Evolutionary conservation across 805 yeast genomes (phyloP), one percentile per base, ranked within the genome.

Genomic region (Starmerella vaccinii): DNA sequence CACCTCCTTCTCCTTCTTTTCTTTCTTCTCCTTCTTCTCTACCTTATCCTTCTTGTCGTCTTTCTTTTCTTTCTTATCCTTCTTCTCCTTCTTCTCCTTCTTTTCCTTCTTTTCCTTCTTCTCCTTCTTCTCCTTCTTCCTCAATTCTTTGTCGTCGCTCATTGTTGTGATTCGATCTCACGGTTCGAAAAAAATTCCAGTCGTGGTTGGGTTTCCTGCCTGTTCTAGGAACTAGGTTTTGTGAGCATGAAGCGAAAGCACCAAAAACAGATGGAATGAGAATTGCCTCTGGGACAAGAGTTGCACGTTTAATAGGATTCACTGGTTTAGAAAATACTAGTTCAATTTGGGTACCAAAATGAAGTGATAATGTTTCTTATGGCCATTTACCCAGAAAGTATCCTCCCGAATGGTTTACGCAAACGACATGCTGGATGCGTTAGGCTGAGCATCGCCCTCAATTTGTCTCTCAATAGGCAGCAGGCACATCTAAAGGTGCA

Each of bases 111-210:
- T 49, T 21, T 51, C 58, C 9, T 48, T 49, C 54, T 57, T 66
- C 54, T 57, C 65, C 57, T 56, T 60, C 55, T 55, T 69, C 53
- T 74, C 71, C 53, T 67, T 71, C 64, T 57, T 49, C 49, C 55
- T 53, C 24, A 50, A 49, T 57, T 58, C 56, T 50, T 49, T 35
- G 46, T 29, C 43, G 40, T 57, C 61, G 52, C 56, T 69, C 55
- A 73, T 71, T 52, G 66, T 71, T 64, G 57, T 68, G 24, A 67
- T 68, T 47, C 65, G 65, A 48, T 67, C 23, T 41, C 16, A 8
- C 40, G 8, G 35, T 10, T n/a, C 24, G 33, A 41, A 27, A 41
- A 41, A 41, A 41, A 26, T 22, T 16, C 23, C 6, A 18, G 34
- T 19, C 23, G 45, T 9, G 45, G 45, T 41, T 41, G 45, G 45